Conservation (phyloP, 352 stramenopile species). For the Globisporangium viniferum region DNA sequence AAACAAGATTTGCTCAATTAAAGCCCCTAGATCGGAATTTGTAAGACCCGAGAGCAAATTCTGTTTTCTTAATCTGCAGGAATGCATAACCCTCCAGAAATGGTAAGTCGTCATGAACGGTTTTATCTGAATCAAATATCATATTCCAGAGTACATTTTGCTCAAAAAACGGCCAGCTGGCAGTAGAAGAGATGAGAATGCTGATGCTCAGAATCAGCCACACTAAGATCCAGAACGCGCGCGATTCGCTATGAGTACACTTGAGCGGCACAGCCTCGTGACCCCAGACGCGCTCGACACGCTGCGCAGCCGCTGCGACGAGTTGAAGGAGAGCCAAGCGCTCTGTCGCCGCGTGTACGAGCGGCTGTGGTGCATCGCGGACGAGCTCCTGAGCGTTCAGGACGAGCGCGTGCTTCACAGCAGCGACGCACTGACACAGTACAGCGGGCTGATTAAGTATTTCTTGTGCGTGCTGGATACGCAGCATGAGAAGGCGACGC, state of each 20-base stretch:
- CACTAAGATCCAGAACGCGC: no score
- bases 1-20: no score
- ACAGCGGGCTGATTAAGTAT: not conserved
- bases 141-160: no score
- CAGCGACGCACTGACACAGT: not conserved
- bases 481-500: not conserved
- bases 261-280: not conserved
- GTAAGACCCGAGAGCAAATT: no score
- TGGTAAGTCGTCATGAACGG: no score
- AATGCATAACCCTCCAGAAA: no score
- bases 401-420: not conserved
- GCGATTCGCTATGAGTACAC: not conserved
- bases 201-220: no score
- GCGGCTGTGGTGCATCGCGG: not conserved
- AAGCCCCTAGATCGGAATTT: no score
- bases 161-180: no score
- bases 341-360: not conserved
- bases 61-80: no score
- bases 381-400: not conserved
- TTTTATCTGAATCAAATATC: no score
- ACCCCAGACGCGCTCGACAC: not conserved
- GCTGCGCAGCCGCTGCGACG: not conserved
- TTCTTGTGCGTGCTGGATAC: not conserved
- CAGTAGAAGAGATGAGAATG: no score
- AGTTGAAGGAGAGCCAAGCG: not conserved